These are phyloP conservation scores for Immersiella caudata DNA, from an alignment of 495 filamentous ascomycete species.

Conservation along the genomic window DNA sequence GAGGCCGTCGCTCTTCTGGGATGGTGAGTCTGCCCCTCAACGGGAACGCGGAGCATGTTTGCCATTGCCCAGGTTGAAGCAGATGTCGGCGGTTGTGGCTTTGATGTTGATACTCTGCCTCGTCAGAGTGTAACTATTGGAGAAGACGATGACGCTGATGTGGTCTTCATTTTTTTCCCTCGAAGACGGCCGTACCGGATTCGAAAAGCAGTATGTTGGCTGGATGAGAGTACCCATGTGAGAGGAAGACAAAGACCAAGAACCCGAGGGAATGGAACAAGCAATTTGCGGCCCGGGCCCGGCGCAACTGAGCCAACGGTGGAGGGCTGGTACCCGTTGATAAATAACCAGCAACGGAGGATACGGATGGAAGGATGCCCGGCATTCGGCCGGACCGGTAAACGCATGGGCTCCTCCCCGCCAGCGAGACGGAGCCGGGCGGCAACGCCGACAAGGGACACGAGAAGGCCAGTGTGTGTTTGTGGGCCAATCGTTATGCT, in stretches of 20 bases:
- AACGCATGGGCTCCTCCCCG: not conserved
- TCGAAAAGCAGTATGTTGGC: not conserved
- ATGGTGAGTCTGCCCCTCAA: too few species aligned
- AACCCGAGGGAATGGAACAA: not conserved
- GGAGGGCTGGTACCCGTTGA: not conserved
- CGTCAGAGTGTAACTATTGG: too few species aligned
- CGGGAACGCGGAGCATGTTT: too few species aligned
- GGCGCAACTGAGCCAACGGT: not conserved
- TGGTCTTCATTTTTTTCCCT: too few species aligned
- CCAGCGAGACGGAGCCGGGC: not conserved
- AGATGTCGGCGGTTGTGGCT: too few species aligned
- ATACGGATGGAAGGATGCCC: not conserved
- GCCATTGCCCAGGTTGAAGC: too few species aligned
- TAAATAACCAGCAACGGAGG: not conserved
- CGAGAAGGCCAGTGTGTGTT: not conserved
- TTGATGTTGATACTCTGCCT: too few species aligned
- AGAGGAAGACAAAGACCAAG: not conserved
- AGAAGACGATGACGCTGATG: too few species aligned
- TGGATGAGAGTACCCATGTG: not conserved
- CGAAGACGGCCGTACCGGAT: too few species aligned
- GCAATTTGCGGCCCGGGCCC: not conserved
- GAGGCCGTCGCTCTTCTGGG: too few species aligned
- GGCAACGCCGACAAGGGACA: not conserved
- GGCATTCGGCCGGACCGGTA: not conserved
- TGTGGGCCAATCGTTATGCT: constrained; percentile 14